Evolutionary conservation across 2,329 filamentous ascomycete species (phyloP), one percentile per base, ranked within the genome.

Genomic region (Colletotrichum endophyticum): DNA sequence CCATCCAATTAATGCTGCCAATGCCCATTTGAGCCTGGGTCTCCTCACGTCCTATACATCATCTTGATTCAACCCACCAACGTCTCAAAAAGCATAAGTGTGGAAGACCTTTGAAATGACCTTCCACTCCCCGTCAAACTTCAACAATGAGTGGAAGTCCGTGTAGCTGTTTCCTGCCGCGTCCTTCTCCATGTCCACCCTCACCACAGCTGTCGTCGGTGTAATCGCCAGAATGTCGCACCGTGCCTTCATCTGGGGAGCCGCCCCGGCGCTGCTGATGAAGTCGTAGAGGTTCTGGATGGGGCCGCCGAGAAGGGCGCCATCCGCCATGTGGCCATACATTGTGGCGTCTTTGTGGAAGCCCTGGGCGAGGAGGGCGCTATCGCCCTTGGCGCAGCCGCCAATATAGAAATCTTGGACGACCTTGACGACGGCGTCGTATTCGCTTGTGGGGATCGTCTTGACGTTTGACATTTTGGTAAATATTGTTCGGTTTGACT

Each of bases 111-210:
- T 78, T 3, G 72, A 67, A 63, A 78, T 73, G 27, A 76, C 66
- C 27, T 70, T 67, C 75, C 77, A 78, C 25, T 70, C 61, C 9
- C 70, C 75, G 13, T 78, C 75, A 25, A 71, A 44, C 72, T 78
- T 78, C 25, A 79, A 70, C 74, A 79, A 36, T 5, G 78, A 77
- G 44, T 66, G 70, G 53, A 74, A 78, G n/a, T 79, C 78, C 6
- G 67, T 73, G 34, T 78, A 78, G 15, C 49, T 70, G 2, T 25
- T 28, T 2, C 70, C 78, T 0, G 59, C 62, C 0, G 78, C 70
- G 6, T 74, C 76, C 9, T 68, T 72, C 28, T 75, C 75, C 78
- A 78, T 78, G 28, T 78, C 75, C 3, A 78, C 70, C 57, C 66
- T 69, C 19, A 78, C 78, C 11, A 79, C 70, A 6, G 77, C 77